Evolutionary conservation across 306 rosid genomes (phyloP).

Genomic region (Inga oerstediana): DNA sequence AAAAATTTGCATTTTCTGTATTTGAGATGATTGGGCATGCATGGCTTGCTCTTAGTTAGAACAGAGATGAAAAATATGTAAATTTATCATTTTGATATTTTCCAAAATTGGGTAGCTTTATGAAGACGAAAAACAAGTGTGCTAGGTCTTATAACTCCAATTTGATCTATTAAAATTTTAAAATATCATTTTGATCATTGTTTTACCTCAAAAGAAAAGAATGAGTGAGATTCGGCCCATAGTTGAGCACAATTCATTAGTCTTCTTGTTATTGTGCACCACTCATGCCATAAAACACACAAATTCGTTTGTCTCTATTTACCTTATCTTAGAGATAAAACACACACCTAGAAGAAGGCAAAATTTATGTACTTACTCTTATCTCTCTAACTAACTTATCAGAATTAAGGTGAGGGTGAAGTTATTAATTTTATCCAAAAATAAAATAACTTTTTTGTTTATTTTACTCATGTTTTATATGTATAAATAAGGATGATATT

Average conservation of each 20-base stretch:
- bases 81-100: conserved; percentile 34
- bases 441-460: too few relatives aligned
- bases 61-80: conserved; percentile 12
- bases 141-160: neutral
- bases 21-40: neutral
- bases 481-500: too few relatives aligned
- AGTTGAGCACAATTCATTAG: neutral
- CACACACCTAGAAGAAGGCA: neutral
- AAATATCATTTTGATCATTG: neutral
- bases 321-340: too few relatives aligned
- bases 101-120: neutral
- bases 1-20: neutral
- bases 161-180: conserved; percentile 3
- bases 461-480: too few relatives aligned
- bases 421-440: too few relatives aligned
- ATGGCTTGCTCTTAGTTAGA: conserved; percentile 13
- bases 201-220: neutral
- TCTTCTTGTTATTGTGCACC: neutral
- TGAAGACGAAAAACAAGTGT: neutral
- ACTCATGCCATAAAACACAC: neutral
- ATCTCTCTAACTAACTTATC: too few relatives aligned
- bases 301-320: too few relatives aligned
- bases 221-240: neutral
- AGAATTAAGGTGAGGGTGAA: too few relatives aligned
- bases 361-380: too few relatives aligned